Conservation (phyloP, 176 grass and related monocot species). For the Chrysopogon serrulatus region DNA sequence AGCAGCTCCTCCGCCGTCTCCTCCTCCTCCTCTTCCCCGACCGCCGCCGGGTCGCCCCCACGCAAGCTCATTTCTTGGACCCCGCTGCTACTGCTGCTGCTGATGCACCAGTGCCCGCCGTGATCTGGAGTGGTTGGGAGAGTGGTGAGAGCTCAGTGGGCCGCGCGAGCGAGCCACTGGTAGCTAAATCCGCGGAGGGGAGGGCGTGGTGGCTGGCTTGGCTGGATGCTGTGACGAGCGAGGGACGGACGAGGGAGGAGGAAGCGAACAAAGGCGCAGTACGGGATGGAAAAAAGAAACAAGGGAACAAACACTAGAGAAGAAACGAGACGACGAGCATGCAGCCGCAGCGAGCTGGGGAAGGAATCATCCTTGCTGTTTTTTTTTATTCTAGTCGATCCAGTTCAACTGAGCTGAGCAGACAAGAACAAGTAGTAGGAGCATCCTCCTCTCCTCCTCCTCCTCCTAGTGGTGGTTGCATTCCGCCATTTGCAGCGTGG, state of each 20-base stretch:
- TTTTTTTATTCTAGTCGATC: not conserved
- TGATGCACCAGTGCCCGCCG: not conserved
- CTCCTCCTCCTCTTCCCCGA: slow-evolving; percentile 7
- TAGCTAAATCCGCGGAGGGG: not conserved
- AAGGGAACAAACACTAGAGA: slow-evolving; percentile 34
- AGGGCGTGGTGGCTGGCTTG: too few species aligned
- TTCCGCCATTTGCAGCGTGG: slow-evolving; percentile 32
- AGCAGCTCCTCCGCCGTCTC: slow-evolving; percentile 49
- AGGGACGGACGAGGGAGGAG: not conserved
- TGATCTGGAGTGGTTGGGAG: slow-evolving; percentile 27
- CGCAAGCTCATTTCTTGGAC: slow-evolving; percentile 21
- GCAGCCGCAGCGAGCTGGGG: not conserved
- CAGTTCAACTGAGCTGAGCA: not conserved
- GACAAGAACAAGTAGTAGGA: not conserved
- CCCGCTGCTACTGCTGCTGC: not conserved
- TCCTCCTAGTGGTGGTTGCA: not conserved
- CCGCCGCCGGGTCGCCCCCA: not conserved
- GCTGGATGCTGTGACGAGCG: too few species aligned
- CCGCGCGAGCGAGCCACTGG: not conserved
- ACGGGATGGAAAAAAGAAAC: slow-evolving; percentile 9
- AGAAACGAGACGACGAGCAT: slow-evolving; percentile 14
- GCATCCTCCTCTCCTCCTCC: too few species aligned
- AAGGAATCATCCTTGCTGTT: not conserved
- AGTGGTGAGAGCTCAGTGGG: not conserved
- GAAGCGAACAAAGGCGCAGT: not conserved